A percentile compares a stretch with the other conserved stretches of the same genome.
Evolutionary conservation across 768 basidiomycete species (phyloP).

Genomic region (Brasilioporus rufonigricans): DNA sequence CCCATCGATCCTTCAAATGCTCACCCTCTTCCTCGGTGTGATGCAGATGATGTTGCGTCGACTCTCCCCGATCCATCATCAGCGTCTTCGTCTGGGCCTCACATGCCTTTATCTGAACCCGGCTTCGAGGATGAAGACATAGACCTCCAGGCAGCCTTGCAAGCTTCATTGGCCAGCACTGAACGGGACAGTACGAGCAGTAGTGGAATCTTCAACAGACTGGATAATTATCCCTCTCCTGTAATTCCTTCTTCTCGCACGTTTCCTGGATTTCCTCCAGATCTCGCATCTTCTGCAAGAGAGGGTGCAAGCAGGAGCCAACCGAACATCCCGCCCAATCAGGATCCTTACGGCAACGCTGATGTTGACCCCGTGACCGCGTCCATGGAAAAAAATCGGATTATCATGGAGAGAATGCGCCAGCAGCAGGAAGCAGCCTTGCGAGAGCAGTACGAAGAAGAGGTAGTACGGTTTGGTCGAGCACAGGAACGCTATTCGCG

Average conservation of each 20-base stretch:
- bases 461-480: slow-evolving; percentile 28
- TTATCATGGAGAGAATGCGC: slow-evolving; percentile 61
- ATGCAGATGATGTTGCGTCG: slow-evolving; percentile 70
- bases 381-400: slow-evolving; percentile 63
- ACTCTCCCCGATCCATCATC: slow-evolving; percentile 57
- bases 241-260: slow-evolving; percentile 28
- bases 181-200: slow-evolving; percentile 2
- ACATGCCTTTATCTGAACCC: slow-evolving; percentile 7
- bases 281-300: slow-evolving; percentile 11
- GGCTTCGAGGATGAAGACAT: slow-evolving; percentile 81
- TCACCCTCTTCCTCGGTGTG: slow-evolving; percentile 55
- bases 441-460: slow-evolving; percentile 52
- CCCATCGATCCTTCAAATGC: slow-evolving; percentile 55
- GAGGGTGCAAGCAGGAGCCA: slow-evolving; percentile 11
- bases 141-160: slow-evolving; percentile 83
- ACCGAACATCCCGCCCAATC: slow-evolving; percentile 27
- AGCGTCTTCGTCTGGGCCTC: slow-evolving; percentile 18
- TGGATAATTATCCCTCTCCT: slow-evolving; percentile 18
- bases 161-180: slow-evolving; percentile 63
- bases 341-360: slow-evolving; percentile 30
- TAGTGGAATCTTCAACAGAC: slow-evolving; percentile 9
- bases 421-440: slow-evolving; percentile 67
- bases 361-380: slow-evolving; percentile 56
- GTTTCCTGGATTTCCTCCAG: slow-evolving; percentile 23
- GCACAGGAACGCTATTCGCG: slow-evolving; percentile 7